Conservation (phyloP, 2,329 filamentous ascomycete genomes). For the Trichoderma koningiopsis region DNA sequence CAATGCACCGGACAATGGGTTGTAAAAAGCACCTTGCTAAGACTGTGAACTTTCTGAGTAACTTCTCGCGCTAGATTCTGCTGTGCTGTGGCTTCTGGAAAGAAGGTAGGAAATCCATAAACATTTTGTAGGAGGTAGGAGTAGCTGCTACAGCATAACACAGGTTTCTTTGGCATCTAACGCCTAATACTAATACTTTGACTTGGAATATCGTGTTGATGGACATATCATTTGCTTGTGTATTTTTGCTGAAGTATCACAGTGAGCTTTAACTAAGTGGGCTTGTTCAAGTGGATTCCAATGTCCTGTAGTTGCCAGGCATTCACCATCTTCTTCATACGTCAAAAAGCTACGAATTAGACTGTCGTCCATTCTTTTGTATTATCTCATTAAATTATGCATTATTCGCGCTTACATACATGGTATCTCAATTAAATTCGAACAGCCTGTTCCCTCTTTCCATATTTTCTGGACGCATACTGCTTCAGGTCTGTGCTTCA, state of each 20-base stretch:
- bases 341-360: neutral
- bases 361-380: neutral
- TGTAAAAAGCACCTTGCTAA: neutral
- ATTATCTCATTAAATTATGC: neutral
- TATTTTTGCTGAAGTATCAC: too few species aligned
- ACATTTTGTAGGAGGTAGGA: too few species aligned
- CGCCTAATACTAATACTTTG: too few species aligned
- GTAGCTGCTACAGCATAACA: too few species aligned
- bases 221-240: too few species aligned
- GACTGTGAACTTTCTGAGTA: neutral
- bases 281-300: too few species aligned
- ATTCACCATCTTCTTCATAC: neutral
- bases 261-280: too few species aligned
- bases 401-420: neutral
- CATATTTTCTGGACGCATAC: neutral
- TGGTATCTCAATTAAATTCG: neutral
- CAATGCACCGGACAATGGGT: neutral
- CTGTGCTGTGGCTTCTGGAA: too few species aligned
- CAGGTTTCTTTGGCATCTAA: too few species aligned
- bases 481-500: neutral
- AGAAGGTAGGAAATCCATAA: too few species aligned
- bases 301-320: too few species aligned
- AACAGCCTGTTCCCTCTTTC: neutral
- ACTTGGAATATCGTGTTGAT: too few species aligned
- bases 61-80: neutral